Evolutionary conservation across 768 basidiomycete genomes (phyloP).

Genomic region (Leucocoprinus birnbaumii): DNA sequence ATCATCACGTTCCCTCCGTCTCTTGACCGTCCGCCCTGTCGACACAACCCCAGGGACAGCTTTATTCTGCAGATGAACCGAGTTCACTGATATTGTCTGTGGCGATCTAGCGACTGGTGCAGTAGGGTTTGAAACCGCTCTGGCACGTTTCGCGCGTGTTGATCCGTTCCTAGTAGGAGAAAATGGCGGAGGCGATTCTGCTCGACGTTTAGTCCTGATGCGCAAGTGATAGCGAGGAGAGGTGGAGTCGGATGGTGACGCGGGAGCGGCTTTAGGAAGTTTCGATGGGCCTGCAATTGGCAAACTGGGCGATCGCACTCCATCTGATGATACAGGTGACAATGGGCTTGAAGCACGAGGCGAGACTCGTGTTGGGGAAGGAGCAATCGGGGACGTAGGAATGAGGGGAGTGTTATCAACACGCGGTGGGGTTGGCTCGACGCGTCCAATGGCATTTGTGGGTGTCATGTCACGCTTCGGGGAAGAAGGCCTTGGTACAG

Average conservation of each 20-base stretch:
- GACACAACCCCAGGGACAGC: not conserved
- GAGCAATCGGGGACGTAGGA: constrained; percentile 7
- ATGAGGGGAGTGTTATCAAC: not conserved
- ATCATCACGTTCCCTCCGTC: not conserved
- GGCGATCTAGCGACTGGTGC: not conserved
- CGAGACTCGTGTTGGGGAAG: constrained; percentile 10
- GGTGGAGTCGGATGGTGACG: constrained; percentile 14
- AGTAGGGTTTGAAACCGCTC: not conserved
- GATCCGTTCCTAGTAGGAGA: constrained; percentile 17
- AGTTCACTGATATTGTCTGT: not conserved
- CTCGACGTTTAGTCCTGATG: constrained; percentile 20
- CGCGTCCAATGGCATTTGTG: not conserved
- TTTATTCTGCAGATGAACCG: constrained; percentile 2
- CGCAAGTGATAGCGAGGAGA: constrained; percentile 30
- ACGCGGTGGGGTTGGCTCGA: not conserved
- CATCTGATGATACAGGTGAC: constrained; percentile 5
- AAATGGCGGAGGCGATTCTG: constrained; percentile 17
- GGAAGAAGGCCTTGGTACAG: not conserved
- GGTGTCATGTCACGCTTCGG: not conserved
- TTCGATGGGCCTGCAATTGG: not conserved
- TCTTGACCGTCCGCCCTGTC: constrained; percentile 1
- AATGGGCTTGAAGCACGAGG: not conserved
- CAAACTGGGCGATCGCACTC: not conserved
- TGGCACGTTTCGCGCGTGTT: constrained; percentile 10
- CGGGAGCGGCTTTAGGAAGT: constrained; percentile 1